Evolutionary conservation across 164 flowering plant species (phyloP), one percentile per base, ranked within the genome.

Genomic region (Tetracentron sinense): DNA sequence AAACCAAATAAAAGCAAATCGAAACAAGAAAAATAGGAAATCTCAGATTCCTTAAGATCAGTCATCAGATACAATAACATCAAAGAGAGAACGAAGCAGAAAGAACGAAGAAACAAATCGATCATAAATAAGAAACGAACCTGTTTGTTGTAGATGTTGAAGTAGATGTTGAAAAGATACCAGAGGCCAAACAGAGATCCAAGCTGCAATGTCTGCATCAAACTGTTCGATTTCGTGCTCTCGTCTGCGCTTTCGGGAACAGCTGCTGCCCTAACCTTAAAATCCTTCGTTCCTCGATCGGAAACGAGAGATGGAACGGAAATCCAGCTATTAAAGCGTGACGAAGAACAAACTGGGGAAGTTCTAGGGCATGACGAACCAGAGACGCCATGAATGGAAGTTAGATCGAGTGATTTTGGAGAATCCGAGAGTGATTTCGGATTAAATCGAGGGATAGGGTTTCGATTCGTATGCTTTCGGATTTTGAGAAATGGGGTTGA

Each of bases 71-170:
- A 4, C 44, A 38, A 4, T 4, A 33, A 10, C 38, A 10, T 4
- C 38, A 33, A 4, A 33, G 38, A 33, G 38, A 4, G 38, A 33
- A 14, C n/a, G n/a, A n/a, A n/a, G n/a, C 33, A 16, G 56, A 33
- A 47, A 42, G 47, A 50, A 61, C n/a, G 65, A 49, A 19, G 42
- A 38, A 61, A 27, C 14, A 10, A 4, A 38, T 38, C 44, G n/a
- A 42, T 16, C 44, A 44, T 23, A 6, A 27, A n/a, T n/a, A 8
- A 72, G 48, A 55, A 38, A 53, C 48, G 42, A 42, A 87, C 96
- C 93, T 87, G 90, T 64, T 89, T 89, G 82, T 89, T 87, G 73
- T 85, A 87, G 58, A 89, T 85, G 71, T 89, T 89, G 86, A 89
- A 89, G 78, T 87, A 87, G 66, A 89, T 87, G 54, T 89, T 87